phyloP scores from a whole-genome alignment of 805 yeast species.

The Barnettozyma salicaria region DNA sequence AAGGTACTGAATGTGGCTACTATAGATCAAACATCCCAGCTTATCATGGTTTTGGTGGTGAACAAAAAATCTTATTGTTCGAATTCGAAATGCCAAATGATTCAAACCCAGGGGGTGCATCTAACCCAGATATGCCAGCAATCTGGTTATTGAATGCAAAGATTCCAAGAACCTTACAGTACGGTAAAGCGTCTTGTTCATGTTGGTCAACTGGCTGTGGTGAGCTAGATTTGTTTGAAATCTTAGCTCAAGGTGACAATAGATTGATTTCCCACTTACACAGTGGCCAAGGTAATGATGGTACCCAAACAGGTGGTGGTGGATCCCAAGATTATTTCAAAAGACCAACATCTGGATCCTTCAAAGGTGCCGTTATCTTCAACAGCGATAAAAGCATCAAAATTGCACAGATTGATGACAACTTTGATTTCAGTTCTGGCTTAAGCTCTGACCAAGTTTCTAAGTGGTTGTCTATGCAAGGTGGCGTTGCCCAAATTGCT shows the following conservation, averaged over 20 bases:
- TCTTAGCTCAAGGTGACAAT: constrained; percentile 68
- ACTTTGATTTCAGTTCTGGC: constrained; percentile 42
- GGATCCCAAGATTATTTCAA: constrained; percentile 81
- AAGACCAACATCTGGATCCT: constrained; percentile 72
- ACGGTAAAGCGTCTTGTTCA: constrained; percentile 79
- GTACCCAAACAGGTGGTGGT: constrained; percentile 66
- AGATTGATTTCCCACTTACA: constrained; percentile 79
- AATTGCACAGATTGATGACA: constrained; percentile 55
- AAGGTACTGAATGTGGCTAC: constrained; percentile 61
- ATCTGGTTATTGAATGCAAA: constrained; percentile 93
- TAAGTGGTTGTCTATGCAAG: constrained; percentile 50
- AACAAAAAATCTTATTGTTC: constrained; percentile 78
- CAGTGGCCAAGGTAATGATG: constrained; percentile 67
- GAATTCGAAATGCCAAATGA: constrained; percentile 92
- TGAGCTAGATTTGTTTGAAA: constrained; percentile 92
- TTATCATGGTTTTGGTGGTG: constrained; percentile 88
- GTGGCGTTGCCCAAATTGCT: constrained; percentile 36
- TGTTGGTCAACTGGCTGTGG: constrained; percentile 99
- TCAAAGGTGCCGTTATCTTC: constrained; percentile 91
- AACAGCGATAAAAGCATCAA: constrained; percentile 46
- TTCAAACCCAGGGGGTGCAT: constrained; percentile 33
- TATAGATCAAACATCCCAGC: constrained; percentile 86
- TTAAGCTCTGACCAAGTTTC: constrained; percentile 52
- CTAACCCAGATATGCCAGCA: constrained; percentile 95
- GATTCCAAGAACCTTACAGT: constrained; percentile 94